Evolutionary conservation across 768 basidiomycete species (phyloP), one percentile per base, ranked within the genome.

Genomic region (Collybia sp.): DNA sequence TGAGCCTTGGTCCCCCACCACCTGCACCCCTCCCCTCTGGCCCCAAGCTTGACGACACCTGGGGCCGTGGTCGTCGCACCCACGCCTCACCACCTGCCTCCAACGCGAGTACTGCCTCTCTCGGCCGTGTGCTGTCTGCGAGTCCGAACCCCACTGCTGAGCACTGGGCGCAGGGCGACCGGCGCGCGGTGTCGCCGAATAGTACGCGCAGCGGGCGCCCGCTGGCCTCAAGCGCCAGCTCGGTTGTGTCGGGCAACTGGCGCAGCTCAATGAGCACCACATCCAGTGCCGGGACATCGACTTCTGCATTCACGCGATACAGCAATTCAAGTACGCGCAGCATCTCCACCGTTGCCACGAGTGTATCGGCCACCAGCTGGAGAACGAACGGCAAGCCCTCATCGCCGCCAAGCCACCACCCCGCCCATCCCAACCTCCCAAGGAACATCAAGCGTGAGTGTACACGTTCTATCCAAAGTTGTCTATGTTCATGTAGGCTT

Each of bases 361-460:
- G 86, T 53, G 78, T 88, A 5, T 88, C 86, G 30, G 77, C 79
- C 17, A 68, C 74, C 40, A 88, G 85, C 62, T 88, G 88, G 85
- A 79, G 85, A 57, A 76, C 75, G 15, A 74, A 71, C 52, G 60
- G 63, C 52, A 71, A 72, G 52, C 58, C 65, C 12, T 55, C 45
- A n/a, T 31, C 58, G 4, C 30, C 63, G 30, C 55, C 58, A 40
- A 64, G 55, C 47, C 58, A 52, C 45, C 57, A 61, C 54, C 56
- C 58, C 39, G 47, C 61, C 40, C 61, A 65, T 50, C 44, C 64
- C 36, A 52, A 64, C 16, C 53, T 76, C 16, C 80, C 82, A 44
- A 82, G 76, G 73, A 92, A 90, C 64, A 72, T 92, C 74, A 93
- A 93, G 76, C 71, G 90, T 92, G 59, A 65, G 85, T 77, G 42